Evolutionary conservation across 257 asterid genomes (phyloP), one percentile per base, ranked within the genome.

Genomic region (Capsicum rhomboideum): DNA sequence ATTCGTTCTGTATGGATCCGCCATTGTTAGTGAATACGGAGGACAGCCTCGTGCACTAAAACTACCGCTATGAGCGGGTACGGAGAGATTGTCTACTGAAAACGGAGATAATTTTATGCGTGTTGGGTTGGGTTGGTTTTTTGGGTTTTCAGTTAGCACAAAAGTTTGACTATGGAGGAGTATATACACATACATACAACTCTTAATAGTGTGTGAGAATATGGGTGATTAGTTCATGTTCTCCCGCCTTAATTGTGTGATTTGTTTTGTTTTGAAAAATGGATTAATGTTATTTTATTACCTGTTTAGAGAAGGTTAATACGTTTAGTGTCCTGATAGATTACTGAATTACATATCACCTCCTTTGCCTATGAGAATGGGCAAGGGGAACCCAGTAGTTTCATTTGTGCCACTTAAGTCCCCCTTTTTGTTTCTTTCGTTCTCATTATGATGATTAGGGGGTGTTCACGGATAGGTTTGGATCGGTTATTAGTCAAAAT

Each of bases 161-260:
- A 74, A 61, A 74, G 80, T n/a, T 74, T 28, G 59, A 74, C 59
- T 74, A 46, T 7, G n/a, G 59, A n/a, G n/a, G 23, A 74, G 58
- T 34, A 74, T n/a, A n/a, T n/a, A n/a, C n/a, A n/a, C n/a, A n/a
- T 21, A 13, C 40, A 64, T 40, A 63, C n/a, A 9, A n/a, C n/a
- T n/a, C n/a, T n/a, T 16, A 11, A 4, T 8, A 11, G 4, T 6
- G 37, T n/a, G n/a, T n/a, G n/a, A n/a, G n/a, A n/a, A n/a, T n/a
- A n/a, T n/a, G n/a, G n/a, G n/a, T n/a, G 63, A 44, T 82, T 82
- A 82, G 52, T 61, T 54, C 84, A 50, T 82, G 28, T 44, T 82
- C 84, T 82, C 84, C 84, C 84, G 84, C 84, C 84, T 82, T 82
- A 82, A 82, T 82, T 63, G 37, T 63, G 84, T 28, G n/a, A 44